Conservation (phyloP, 225 moss, liverwort and hornwort species). For the Physcomitrellopsis africana region DNA sequence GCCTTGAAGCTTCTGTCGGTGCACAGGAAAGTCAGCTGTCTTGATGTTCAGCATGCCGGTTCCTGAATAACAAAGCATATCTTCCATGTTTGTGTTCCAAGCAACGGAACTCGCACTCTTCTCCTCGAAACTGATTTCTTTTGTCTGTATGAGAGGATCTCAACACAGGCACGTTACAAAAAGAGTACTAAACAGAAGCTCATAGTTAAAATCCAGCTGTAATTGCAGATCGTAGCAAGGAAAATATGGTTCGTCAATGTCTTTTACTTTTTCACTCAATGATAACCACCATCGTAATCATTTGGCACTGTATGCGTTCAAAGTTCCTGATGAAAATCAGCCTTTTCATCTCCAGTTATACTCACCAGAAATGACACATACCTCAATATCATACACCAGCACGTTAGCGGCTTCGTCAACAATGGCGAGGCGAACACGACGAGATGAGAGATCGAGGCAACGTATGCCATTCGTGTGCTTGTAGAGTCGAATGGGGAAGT, state of each 20-base stretch:
- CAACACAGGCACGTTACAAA: slow-evolving; percentile 1
- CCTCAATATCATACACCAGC: slow-evolving; percentile 87
- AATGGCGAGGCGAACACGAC: slow-evolving; percentile 70
- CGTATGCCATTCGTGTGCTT: slow-evolving; percentile 92
- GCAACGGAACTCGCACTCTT: slow-evolving; percentile 83
- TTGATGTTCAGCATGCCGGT: slow-evolving; percentile 91
- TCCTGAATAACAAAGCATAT: slow-evolving; percentile 95
- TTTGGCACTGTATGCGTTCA: background rate
- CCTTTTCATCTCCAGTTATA: background rate
- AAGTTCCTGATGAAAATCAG: background rate
- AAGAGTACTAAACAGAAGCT: background rate
- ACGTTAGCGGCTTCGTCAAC: slow-evolving; percentile 87
- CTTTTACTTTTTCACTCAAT: slow-evolving; percentile 1
- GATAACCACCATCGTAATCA: background rate
- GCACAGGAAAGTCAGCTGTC: slow-evolving; percentile 86
- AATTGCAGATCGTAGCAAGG: background rate
- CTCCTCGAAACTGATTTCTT: slow-evolving; percentile 84
- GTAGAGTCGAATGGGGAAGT: slow-evolving; percentile 73
- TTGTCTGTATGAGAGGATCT: slow-evolving; percentile 50
- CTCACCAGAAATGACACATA: slow-evolving; percentile 20
- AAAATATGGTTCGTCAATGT: background rate
- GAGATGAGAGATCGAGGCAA: slow-evolving; percentile 88
- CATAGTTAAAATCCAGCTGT: slow-evolving; percentile 2
- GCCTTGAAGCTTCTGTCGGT: slow-evolving; percentile 90
- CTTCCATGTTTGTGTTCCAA: slow-evolving; percentile 97